Conservation (phyloP, 2,329 filamentous ascomycete genomes). For the Apiospora aurea region DNA sequence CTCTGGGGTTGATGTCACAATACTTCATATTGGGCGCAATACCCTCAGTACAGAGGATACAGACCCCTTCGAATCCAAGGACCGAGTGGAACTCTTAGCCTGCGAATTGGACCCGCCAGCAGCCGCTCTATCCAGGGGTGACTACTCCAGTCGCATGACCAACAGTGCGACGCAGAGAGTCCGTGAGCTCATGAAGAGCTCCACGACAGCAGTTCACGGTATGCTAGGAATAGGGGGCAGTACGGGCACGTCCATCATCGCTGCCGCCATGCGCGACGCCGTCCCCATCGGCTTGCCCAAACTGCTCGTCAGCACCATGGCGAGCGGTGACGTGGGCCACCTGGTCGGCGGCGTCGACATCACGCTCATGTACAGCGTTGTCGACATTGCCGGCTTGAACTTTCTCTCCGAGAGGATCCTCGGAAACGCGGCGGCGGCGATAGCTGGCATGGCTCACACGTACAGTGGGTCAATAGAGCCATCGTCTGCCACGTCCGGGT, state of each 20-base stretch:
- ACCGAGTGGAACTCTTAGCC: neutral
- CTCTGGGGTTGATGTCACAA: slow-evolving; percentile 30
- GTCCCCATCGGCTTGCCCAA: slow-evolving; percentile 74
- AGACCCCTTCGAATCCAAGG: neutral
- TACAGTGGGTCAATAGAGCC: slow-evolving; percentile 41
- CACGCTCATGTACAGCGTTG: slow-evolving; percentile 73
- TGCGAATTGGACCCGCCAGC: slow-evolving; percentile 1
- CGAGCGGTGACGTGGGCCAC: slow-evolving; percentile 68
- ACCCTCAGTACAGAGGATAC: neutral
- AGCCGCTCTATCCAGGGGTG: neutral
- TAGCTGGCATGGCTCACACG: slow-evolving; percentile 62
- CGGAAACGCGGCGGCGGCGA: slow-evolving; percentile 67
- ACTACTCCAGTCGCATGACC: slow-evolving; percentile 24
- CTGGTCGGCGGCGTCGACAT: slow-evolving; percentile 75
- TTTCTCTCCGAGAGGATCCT: slow-evolving; percentile 63
- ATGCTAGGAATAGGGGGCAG: slow-evolving; percentile 69
- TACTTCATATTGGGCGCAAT: slow-evolving; percentile 38
- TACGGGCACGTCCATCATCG: slow-evolving; percentile 66
- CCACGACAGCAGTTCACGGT: slow-evolving; percentile 49
- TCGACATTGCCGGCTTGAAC: slow-evolving; percentile 74
- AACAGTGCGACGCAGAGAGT: neutral
- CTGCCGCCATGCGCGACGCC: slow-evolving; percentile 65
- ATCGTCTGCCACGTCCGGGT: neutral
- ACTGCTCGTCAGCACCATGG: slow-evolving; percentile 73
- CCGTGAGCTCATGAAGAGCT: neutral